Evolutionary conservation across 177 flowering plant genomes (phyloP).

Genomic region (Vitis hybrid): DNA sequence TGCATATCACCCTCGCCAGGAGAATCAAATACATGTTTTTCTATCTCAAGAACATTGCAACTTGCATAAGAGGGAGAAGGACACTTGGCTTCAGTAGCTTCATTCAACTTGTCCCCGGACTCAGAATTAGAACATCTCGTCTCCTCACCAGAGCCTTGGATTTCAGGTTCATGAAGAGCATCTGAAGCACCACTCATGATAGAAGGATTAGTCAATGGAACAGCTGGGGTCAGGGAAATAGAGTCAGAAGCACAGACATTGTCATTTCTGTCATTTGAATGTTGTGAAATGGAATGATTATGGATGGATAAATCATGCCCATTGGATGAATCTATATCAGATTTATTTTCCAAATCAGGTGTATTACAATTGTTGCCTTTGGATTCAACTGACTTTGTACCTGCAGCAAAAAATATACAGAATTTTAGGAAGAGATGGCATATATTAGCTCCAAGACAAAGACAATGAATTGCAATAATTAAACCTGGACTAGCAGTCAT

Average conservation of each 20-base stretch:
- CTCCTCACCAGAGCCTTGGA: slow-evolving; percentile 12
- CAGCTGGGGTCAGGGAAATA: slow-evolving; percentile 14
- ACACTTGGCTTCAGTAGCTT: slow-evolving; percentile 8
- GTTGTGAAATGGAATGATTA: slow-evolving; percentile 13
- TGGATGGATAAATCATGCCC: slow-evolving; percentile 11
- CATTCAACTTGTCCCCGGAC: slow-evolving; percentile 12
- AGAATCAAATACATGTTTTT: slow-evolving; percentile 6
- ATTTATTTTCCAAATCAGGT: slow-evolving; percentile 16
- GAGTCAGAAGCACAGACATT: slow-evolving; percentile 18
- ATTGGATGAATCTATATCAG: slow-evolving; percentile 20
- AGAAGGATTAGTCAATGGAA: slow-evolving; percentile 19
- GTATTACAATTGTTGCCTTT: slow-evolving; percentile 2
- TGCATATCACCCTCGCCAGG: slow-evolving; percentile 2
- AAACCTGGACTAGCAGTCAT: slow-evolving; percentile 28
- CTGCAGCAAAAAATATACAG: slow-evolving; percentile 6
- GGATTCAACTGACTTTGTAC: slow-evolving; percentile 13
- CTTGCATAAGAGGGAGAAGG: slow-evolving; percentile 6
- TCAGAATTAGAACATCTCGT: slow-evolving; percentile 4
- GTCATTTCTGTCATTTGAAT: slow-evolving; percentile 11
- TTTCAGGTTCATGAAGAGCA: slow-evolving; percentile 17
- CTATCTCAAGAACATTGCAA: slow-evolving; percentile 5
- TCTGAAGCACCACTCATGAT: slow-evolving; percentile 19
- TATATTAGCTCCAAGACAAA: neutral
- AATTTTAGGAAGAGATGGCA: neutral
- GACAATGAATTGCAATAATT: neutral